Base-by-base conservation (phyloP, 2,329 filamentous ascomycete genomes). In the Xylaria sp. region DNA sequence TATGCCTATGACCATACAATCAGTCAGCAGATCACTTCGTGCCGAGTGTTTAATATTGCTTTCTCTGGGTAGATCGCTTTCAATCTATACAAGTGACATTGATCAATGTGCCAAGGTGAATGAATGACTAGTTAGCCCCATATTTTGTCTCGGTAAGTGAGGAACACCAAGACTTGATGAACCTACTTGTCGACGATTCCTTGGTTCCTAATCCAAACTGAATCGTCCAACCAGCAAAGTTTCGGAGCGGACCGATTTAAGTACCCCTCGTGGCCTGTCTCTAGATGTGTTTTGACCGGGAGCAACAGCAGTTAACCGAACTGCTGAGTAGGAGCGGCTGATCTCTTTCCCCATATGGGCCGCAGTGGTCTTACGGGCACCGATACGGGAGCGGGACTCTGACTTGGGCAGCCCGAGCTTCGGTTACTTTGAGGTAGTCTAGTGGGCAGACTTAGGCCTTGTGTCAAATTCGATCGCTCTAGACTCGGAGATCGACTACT, bases 381-480 rank as follows among this genome's bases (percentile, higher is more conserved):
- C 15, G 46, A 30, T 50, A 50, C 25, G 56, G 61, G 25, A 53
- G 52, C 50, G 61, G 61, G 57, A 50, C 39, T 58, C 61, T 50
- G 25, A 57, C 45, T 53, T 62, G 66, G 43, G 58, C 30, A 56
- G 53, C 39, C 39, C 60, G 57, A 66, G 36, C 50, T 63, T 66
- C 50, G 32, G 30, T 32, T 55, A 34, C 50, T 36, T 8, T 9
- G 30, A 20, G n/a, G 28, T 46, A 36, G 45, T 41, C 48, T 66
- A 55, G 55, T 55, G 50, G 61, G 30, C 36, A 43, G 36, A 57
- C 48, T 64, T 15, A 34, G 43, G 61, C 45, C 60, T 65, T 57
- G 66, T 65, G 60, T 25, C 23, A 48, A 56, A 69, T 67, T 69
- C 60, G 69, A 69, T 59, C 64, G 63, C 41, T 71, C 69, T 71